Evolutionary conservation across 441 rosid genomes (phyloP), one percentile per base, ranked within the genome.

Genomic region (Bruguiera hainesii): DNA sequence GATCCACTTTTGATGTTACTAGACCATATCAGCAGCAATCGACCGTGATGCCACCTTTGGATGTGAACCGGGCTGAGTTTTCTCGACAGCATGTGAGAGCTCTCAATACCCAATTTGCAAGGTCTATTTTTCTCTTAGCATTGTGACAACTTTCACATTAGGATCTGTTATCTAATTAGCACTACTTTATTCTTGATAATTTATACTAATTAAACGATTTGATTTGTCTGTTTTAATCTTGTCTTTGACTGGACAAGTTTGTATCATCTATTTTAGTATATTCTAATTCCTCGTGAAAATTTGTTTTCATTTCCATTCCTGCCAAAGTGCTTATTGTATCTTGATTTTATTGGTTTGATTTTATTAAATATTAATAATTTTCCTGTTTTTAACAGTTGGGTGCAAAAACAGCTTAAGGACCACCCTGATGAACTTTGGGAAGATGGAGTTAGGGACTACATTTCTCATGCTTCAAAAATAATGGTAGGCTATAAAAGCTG

Each of bases 391-490:
- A 29, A 73, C 81, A 94, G 99, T 74, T 94, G 97, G 97, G 96
- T 91, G 80, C 96, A 94, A 77, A 67, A 77, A 51, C 97, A 94
- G 80, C 78, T 94, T 67, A 94, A 87, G 86, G 82, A 89, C 76
- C 97, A 90, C 65, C 97, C 97, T 39, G 93, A 94, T 82, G 99
- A 91, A 84, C 94, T 94, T 70, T 91, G 98, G 98, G 94, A 91
- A 76, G 96, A 94, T 82, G 99, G 94, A 48, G 75, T 86, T 76
- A 81, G 61, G 39, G 97, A 89, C 70, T 94, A 94, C 79, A 78
- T 87, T 70, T 73, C 80, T 78, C 93, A 91, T 84, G 83, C 96
- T 29, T 87, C 96, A 51, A 73, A 80, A 61, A 85, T 91, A 64
- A 76, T 80, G 96, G 97, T 94, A 86, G 58, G 49, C 52, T 35